Evolutionary conservation across 2,329 filamentous ascomycete genomes (phyloP), one percentile per base, ranked within the genome.

Genomic region (Scedosporium aurantiacum): DNA sequence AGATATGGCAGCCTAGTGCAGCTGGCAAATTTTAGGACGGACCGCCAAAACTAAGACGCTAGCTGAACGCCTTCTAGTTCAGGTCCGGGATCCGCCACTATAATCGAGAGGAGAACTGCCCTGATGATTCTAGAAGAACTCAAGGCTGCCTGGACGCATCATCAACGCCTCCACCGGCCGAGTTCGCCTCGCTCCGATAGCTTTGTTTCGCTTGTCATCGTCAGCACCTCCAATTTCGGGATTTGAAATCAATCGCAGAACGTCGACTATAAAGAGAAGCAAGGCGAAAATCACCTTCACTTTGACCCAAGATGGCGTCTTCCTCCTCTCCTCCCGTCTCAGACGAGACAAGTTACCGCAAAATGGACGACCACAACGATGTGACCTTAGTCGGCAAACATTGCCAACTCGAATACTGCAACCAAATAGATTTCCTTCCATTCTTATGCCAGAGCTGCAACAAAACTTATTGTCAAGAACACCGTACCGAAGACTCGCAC

Each of bases 361-460:
- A 81, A 64, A 92, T 92, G 87, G 80, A 88, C 69, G 82, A 85
- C 69, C 81, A 75, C 63, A 71, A 81, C 71, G 92, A 97, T 75
- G 87, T 92, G 57, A 87, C 90, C 68, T 83, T 92, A 25, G 88
- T 97, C 67, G 94, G 94, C 74, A 84, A 84, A 64, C 92, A 97
- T 78, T 99, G 94, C 82, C 86, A 97, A 73, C 87, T 89, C 75
- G 79, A 88, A 66, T 95, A 91, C 79, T 99, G 94, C 80, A 88
- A 92, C 72, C 89, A 94, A 71, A 89, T 97, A 63, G 94, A 97
- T 75, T 97, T 99, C 74, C 84, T 99, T 4, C 94, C 94, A 3
- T 97, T 97, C 74, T 82, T 86, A 70, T 99, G 94, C 77, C 90
- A 95, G 72, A 94, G 89, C 67, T 99, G 94, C 76, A 82, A 73